These are phyloP conservation scores for Pyricularia sp. DNA, from an alignment of 2,329 filamentous ascomycete genomes.

Conservation along the genomic window DNA sequence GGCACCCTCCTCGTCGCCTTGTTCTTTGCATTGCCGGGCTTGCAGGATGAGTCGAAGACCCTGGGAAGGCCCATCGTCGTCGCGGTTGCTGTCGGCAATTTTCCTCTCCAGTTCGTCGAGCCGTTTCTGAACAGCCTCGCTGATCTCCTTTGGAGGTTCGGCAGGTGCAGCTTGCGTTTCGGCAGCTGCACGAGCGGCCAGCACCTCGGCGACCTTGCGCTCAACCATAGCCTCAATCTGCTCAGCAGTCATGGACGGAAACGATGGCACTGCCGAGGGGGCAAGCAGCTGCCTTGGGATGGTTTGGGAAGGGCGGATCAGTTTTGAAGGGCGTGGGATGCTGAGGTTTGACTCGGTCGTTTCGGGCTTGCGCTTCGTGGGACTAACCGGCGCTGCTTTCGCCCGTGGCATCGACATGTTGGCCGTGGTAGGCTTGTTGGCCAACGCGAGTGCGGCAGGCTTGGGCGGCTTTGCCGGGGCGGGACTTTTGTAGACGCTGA, in stretches of 20 bases:
- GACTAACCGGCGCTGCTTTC: conserved; percentile 11
- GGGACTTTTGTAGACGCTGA: conserved; percentile 70
- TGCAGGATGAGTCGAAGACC: conserved; percentile 79
- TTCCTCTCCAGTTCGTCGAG: conserved; percentile 75
- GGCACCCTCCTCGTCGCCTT: conserved; percentile 65
- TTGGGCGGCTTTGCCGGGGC: conserved; percentile 34
- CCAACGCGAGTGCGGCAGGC: conserved; percentile 13
- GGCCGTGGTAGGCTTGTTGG: conserved; percentile 11
- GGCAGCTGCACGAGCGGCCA: conserved; percentile 55
- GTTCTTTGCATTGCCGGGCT: conserved; percentile 79
- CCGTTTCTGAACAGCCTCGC: conserved; percentile 62
- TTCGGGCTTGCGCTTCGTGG: conserved; percentile 27
- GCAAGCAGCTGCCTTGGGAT: neutral
- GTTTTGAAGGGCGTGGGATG: conserved; percentile 28
- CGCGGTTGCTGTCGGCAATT: conserved; percentile 50
- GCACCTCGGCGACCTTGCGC: conserved; percentile 77
- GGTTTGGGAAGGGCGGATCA: conserved; percentile 19
- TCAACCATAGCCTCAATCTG: conserved; percentile 87
- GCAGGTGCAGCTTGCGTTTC: conserved; percentile 16
- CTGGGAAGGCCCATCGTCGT: conserved; percentile 63
- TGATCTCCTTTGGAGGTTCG: conserved; percentile 35
- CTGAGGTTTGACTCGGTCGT: conserved; percentile 10
- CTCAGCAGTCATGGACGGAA: conserved; percentile 47
- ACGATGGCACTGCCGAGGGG: conserved; percentile 2
- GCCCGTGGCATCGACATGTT: conserved; percentile 20